phyloP scores from a whole-genome alignment of 768 basidiomycete genomes.

The Pleurotus giganteus region DNA sequence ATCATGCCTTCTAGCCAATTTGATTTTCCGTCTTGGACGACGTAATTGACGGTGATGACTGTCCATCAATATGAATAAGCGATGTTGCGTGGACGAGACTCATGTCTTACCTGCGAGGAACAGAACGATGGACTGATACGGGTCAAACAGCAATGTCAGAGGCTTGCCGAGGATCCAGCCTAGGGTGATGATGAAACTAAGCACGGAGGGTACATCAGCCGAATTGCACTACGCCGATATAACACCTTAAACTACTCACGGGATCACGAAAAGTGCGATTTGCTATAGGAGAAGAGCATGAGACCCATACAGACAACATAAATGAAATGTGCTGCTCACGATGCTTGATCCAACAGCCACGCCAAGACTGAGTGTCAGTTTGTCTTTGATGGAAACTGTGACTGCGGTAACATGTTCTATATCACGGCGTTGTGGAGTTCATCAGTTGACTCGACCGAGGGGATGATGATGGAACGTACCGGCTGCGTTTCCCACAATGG shows the following conservation, averaged over 20 bases:
- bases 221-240: not conserved
- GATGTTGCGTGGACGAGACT: not conserved
- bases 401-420: constrained; percentile 89
- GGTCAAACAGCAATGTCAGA: constrained; percentile 80
- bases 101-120: constrained; percentile 40
- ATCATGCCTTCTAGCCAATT: constrained; percentile 88
- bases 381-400: constrained; percentile 86
- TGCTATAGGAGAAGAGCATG: constrained; percentile 43
- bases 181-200: constrained; percentile 69
- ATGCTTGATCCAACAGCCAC: constrained; percentile 89
- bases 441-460: not conserved
- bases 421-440: not conserved
- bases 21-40: constrained; percentile 81
- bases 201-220: not conserved
- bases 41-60: constrained; percentile 85
- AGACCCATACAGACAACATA: not conserved
- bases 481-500: constrained; percentile 90
- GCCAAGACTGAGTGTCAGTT: constrained; percentile 81
- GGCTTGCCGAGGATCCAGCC: constrained; percentile 83
- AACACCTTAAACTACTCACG: no score
- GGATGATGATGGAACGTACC: constrained; percentile 32
- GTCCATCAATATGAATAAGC: not conserved
- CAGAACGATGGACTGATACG: constrained; percentile 73
- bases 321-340: constrained; percentile 37
- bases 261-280: constrained; percentile 50